phyloP scores from a whole-genome alignment of 2,329 filamentous ascomycete genomes.

The Sporothrix schenckii region DNA sequence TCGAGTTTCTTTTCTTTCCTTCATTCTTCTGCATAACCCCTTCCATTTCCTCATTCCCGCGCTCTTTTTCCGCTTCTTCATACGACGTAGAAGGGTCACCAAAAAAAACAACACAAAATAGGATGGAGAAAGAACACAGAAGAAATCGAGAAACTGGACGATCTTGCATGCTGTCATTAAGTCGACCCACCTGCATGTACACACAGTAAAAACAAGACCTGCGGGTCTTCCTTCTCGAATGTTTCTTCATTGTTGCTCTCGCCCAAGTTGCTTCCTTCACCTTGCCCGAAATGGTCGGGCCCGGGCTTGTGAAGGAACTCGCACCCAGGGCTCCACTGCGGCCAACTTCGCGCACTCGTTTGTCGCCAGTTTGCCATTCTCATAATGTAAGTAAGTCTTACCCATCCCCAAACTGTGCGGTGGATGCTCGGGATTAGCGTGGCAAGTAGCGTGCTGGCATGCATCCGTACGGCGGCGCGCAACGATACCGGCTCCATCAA shows the following conservation, averaged over 20 bases:
- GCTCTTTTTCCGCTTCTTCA: not conserved
- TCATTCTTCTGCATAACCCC: not conserved
- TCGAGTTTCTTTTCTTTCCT: not conserved
- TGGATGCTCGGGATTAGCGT: slow-evolving; percentile 12
- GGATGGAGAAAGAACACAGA: not conserved
- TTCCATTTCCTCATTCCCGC: slow-evolving; percentile 14
- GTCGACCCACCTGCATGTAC: not conserved
- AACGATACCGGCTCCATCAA: slow-evolving; percentile 27
- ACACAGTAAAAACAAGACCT: slow-evolving; percentile 7
- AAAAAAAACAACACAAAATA: not conserved
- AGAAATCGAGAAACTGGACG: no score
- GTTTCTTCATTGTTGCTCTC: slow-evolving; percentile 1
- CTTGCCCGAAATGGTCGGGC: not conserved
- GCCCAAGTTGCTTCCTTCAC: not conserved
- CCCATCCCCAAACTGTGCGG: slow-evolving; percentile 16
- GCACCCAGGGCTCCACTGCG: slow-evolving; percentile 11
- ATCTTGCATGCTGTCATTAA: no score
- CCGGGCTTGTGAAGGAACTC: not conserved
- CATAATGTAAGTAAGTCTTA: not conserved
- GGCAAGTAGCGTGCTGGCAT: slow-evolving; percentile 18
- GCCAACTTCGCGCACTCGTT: not conserved
- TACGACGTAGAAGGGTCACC: not conserved
- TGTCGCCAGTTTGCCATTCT: not conserved
- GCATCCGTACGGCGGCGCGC: slow-evolving; percentile 31
- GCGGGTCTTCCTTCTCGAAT: slow-evolving; percentile 6